A percentile compares a stretch with the other conserved stretches of the same genome.
Evolutionary conservation across 371 early-diverging fungal species (phyloP).

Genomic region (Coemansia sp.): DNA sequence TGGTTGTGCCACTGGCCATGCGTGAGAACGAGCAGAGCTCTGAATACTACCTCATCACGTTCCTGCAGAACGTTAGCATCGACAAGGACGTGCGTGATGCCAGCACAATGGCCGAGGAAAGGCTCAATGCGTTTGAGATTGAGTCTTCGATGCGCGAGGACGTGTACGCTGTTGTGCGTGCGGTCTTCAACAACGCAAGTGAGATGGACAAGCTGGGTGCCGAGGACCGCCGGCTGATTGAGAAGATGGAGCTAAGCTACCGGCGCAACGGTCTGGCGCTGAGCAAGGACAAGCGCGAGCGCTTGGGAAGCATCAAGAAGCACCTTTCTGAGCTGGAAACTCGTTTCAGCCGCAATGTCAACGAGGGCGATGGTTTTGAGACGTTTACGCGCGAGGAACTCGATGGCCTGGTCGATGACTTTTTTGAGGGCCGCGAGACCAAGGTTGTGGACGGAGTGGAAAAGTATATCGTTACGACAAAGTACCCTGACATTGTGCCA

Average conservation of each 20-base stretch:
- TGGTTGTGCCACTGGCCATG: conserved; percentile 58
- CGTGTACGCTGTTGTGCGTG: conserved; percentile 63
- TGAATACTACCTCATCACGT: conserved; percentile 56
- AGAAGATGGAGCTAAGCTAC: conserved; percentile 63
- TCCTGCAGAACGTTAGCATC: conserved; percentile 66
- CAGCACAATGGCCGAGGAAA: conserved; percentile 62
- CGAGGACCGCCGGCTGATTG: conserved; percentile 69
- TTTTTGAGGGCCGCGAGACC: conserved; percentile 59
- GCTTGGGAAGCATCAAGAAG: conserved; percentile 65
- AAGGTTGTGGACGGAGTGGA: conserved; percentile 62
- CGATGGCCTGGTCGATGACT: conserved; percentile 73
- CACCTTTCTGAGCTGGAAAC: conserved; percentile 65
- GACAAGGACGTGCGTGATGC: conserved; percentile 72
- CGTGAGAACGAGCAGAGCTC: conserved; percentile 55
- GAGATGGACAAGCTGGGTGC: conserved; percentile 54
- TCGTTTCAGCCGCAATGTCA: conserved; percentile 64
- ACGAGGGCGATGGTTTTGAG: conserved; percentile 55
- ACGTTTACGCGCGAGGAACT: conserved; percentile 63
- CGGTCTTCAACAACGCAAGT: conserved; percentile 55
- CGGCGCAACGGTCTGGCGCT: conserved; percentile 72
- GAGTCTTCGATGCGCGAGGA: conserved; percentile 77
- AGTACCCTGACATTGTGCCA: conserved; percentile 63
- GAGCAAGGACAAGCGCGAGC: conserved; percentile 58
- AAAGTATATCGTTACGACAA: conserved; percentile 71
- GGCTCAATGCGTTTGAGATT: conserved; percentile 65